phyloP scores from a whole-genome alignment of 129 eudicot genomes.

The Ambrosia trifida region DNA sequence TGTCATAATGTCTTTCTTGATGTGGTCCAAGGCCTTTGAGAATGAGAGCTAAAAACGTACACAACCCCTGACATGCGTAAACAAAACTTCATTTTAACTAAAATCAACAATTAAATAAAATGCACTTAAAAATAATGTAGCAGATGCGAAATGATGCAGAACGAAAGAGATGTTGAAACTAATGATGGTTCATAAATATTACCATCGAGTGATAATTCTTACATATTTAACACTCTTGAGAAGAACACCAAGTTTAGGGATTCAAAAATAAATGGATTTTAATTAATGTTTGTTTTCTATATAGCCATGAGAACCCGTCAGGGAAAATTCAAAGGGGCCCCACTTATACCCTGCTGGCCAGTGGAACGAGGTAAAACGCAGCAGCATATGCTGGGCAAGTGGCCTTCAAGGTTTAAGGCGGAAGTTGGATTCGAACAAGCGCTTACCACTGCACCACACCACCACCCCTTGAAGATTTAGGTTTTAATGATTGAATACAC shows the following conservation, averaged over 20 bases:
- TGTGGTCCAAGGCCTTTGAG: constrained; percentile 87
- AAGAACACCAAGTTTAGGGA: neutral
- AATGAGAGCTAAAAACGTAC: constrained; percentile 62
- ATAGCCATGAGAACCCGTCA: neutral
- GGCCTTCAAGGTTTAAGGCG: neutral
- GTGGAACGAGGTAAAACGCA: neutral
- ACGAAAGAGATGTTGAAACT: neutral
- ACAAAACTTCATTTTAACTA: constrained; percentile 1
- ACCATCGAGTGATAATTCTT: neutral
- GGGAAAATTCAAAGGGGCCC: neutral
- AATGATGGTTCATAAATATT: neutral
- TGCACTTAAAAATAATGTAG: neutral
- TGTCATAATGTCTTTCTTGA: constrained; percentile 64
- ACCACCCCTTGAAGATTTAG: no score
- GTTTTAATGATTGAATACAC: no score
- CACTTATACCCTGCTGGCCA: neutral
- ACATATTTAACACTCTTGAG: neutral
- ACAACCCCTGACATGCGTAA: constrained; percentile 61
- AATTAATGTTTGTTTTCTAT: no score
- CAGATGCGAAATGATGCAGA: neutral
- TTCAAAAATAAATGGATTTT: no score
- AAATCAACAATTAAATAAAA: constrained; percentile 2
- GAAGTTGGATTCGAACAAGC: no score
- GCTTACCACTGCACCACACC: no score
- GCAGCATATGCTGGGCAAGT: neutral